phyloP scores from a whole-genome alignment of 75 land plant species.

The Pinus taeda region DNA sequence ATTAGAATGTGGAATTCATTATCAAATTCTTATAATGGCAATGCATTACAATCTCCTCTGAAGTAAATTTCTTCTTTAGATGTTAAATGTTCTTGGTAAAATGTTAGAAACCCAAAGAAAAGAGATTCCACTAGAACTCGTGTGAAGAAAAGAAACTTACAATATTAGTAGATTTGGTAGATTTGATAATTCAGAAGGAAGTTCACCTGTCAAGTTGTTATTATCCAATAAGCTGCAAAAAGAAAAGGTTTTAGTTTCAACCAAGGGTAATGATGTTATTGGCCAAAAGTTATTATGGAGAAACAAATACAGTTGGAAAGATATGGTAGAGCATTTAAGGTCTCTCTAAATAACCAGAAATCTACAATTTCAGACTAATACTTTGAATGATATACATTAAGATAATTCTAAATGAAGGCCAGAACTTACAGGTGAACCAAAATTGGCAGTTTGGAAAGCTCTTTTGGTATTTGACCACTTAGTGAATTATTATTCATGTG shows the following conservation, averaged over 20 bases:
- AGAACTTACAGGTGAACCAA: constrained; percentile 58
- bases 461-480: constrained; percentile 63
- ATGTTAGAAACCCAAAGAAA: too few relatives aligned
- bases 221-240: constrained; percentile 61
- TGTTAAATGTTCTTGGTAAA: too few relatives aligned
- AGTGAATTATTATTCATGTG: constrained; percentile 82
- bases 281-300: neutral
- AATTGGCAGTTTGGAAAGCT: constrained; percentile 41
- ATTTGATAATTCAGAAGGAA: constrained; percentile 50
- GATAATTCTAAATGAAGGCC: neutral
- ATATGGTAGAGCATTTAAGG: neutral
- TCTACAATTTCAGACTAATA: constrained; percentile 2
- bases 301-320: neutral
- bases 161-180: constrained; percentile 43
- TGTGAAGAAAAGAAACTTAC: constrained; percentile 29
- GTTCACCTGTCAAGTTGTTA: constrained; percentile 62
- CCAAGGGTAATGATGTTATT: neutral
- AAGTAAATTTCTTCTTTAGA: too few relatives aligned
- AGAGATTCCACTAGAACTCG: too few relatives aligned
- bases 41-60: too few relatives aligned
- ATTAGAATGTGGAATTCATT: neutral
- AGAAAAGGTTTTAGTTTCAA: neutral
- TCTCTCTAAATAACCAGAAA: neutral
- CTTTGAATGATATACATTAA: neutral
- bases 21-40: too few relatives aligned